Conservation (phyloP, 331 rosid genomes). For the Erythrophleum ivorense region DNA sequence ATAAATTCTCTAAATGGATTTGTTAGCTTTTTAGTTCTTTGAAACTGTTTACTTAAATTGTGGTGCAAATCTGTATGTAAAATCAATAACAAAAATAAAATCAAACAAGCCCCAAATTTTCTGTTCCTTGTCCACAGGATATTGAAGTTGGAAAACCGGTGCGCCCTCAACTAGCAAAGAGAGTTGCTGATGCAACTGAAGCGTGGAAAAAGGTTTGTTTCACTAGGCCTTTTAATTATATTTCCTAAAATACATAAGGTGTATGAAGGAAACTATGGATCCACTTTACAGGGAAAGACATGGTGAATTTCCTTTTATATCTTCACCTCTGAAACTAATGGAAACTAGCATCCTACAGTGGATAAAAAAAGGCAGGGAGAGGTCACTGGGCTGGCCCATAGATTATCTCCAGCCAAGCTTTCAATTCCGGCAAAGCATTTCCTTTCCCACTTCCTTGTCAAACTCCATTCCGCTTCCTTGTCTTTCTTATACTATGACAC, state of each 20-base stretch:
- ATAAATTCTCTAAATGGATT: background rate
- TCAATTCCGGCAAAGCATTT: constrained; percentile 3
- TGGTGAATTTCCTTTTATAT: background rate
- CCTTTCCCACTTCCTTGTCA: background rate
- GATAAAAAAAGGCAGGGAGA: background rate
- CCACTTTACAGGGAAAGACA: background rate
- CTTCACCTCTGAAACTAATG: background rate
- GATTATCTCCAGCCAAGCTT: background rate
- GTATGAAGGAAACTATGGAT: constrained; percentile 4
- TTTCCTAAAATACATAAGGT: background rate
- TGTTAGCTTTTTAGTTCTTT: background rate
- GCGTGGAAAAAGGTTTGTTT: constrained; percentile 89
- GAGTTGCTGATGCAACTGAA: constrained; percentile 76
- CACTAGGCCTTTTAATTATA: constrained; percentile 17
- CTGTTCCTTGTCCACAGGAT: constrained; percentile 58
- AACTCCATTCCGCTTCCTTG: background rate
- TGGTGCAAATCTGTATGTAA: background rate
- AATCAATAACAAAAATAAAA: background rate
- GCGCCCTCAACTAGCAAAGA: constrained; percentile 93
- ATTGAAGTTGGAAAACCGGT: constrained; percentile 98
- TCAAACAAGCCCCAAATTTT: background rate
- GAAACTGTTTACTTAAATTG: background rate
- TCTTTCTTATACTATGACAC: background rate
- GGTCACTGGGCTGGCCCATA: background rate
- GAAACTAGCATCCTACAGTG: too few relatives aligned